Base-by-base conservation (phyloP, 108 stramenopile genomes). In the Pinguiococcus pyrenoidosus region DNA sequence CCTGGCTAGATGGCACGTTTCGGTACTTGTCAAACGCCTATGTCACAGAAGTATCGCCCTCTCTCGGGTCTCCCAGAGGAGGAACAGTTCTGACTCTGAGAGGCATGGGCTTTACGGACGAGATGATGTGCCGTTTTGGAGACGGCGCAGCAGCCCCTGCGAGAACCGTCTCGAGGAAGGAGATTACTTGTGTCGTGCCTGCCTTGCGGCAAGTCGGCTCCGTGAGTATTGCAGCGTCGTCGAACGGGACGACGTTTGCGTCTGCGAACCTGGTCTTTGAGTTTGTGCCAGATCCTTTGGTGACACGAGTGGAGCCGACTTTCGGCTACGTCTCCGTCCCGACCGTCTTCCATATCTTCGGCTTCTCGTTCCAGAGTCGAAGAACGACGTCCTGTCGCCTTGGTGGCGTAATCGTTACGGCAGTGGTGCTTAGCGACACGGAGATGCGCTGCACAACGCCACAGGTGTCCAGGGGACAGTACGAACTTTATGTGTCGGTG, bases 111-210 rank as follows among this genome's bases (percentile, higher is more conserved):
- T 49, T 59, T 27, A 21, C 32, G n/a, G 29, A 44, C 28, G n/a
- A 24, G 28, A n/a, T 46, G 25, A 46, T 20, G 37, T 56, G 55
- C 7, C 45, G 55, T 25, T 56, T 56, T 28, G 55, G 45, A 23
- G 24, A 6, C 24, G 2, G n/a, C n/a, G n/a, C n/a, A n/a, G n/a
- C n/a, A n/a, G n/a, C n/a, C n/a, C n/a, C 5, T 14, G 16, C 39
- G 6, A 14, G 17, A 20, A 20, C 39, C 8, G 10, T 16, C 4
- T 40, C 16, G 17, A 9, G 5, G 6, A 16, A 20, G 16, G 13
- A 9, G 16, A 27, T 27, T 1, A 18, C 37, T 26, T 37, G 26
- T n/a, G 29, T 28, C 14, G 37, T 27, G 17, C 26, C 49, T 6
- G n/a, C 27, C 4, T 37, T 37, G 14, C 14, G 29, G 16, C 14